Percentiles rank a stretch among this genome's conserved stretches.
Conservation (phyloP, 2,329 filamentous ascomycete species). For the Colletotrichum spinosum region DNA sequence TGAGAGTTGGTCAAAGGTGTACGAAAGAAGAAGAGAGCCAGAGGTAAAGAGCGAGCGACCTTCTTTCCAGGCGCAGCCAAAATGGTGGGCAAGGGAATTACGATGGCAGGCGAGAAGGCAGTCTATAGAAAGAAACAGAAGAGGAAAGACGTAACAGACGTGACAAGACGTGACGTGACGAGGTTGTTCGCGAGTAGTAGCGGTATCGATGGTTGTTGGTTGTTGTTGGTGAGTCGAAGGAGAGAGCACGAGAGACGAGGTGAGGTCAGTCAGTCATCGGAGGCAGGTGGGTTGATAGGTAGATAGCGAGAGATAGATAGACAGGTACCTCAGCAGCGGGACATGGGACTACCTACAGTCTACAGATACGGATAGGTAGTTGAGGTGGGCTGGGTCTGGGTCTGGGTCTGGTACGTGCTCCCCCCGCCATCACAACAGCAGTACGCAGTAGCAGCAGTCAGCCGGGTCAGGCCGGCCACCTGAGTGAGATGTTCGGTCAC, state of each 20-base stretch:
- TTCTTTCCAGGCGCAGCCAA: conserved; percentile 35
- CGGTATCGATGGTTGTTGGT: conserved; percentile 30
- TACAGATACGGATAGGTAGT: conserved; percentile 7
- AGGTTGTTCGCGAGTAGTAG: conserved; percentile 35
- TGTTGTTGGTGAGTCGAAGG: conserved; percentile 37
- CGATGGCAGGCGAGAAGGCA: conserved; percentile 16
- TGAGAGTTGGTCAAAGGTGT: conserved; percentile 27
- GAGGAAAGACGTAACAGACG: conserved; percentile 31
- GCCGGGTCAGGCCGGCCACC: conserved; percentile 8
- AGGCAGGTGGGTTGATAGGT: conserved; percentile 14
- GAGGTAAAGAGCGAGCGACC: conserved; percentile 33
- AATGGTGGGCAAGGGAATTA: conserved; percentile 32
- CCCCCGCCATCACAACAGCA: conserved; percentile 13
- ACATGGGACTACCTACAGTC: not conserved
- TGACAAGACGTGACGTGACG: conserved; percentile 36
- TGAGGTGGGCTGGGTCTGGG: not conserved
- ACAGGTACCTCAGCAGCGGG: conserved; percentile 1
- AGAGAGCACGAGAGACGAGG: conserved; percentile 24
- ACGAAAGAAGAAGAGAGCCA: conserved; percentile 25
- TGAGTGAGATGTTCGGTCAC: not conserved
- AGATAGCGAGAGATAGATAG: conserved; percentile 5
- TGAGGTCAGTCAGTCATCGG: conserved; percentile 32
- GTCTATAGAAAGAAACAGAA: conserved; percentile 36
- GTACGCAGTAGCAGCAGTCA: conserved; percentile 1
- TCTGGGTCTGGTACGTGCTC: conserved; percentile 29